Percentiles rank a stretch among this genome's conserved stretches.
Evolutionary conservation across 2,329 filamentous ascomycete species (phyloP).

Genomic region (Alternaria viburni): DNA sequence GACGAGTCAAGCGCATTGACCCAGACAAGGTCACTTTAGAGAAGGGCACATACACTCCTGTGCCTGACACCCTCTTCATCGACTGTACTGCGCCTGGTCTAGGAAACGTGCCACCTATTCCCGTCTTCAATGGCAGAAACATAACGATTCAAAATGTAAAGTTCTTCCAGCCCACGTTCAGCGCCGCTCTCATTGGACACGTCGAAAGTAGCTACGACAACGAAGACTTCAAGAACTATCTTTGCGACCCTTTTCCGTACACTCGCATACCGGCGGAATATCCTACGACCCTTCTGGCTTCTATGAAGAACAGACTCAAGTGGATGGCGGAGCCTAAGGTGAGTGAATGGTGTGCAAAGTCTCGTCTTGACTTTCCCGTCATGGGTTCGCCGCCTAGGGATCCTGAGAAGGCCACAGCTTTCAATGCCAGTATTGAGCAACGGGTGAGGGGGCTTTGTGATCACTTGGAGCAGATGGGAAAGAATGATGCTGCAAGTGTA

Average conservation of each 20-base stretch:
- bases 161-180: neutral
- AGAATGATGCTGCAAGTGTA: neutral
- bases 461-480: neutral
- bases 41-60: neutral
- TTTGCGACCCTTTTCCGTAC: neutral
- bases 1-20: neutral
- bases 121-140: neutral
- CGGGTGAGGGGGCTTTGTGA: neutral
- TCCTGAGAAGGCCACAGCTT: neutral
- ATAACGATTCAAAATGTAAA: neutral
- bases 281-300: neutral
- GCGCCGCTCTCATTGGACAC: neutral
- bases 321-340: neutral
- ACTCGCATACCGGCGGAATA: neutral
- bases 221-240: neutral
- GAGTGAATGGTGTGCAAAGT: neutral
- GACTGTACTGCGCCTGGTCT: neutral
- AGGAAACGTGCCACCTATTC: neutral
- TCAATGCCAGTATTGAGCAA: neutral
- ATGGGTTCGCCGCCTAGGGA: neutral
- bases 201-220: neutral
- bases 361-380: neutral
- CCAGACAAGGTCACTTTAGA: neutral
- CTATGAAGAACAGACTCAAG: neutral
- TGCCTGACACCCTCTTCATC: neutral